Base-by-base conservation (phyloP, 352 stramenopile genomes). In the Thalassiosira mediterranea region DNA sequence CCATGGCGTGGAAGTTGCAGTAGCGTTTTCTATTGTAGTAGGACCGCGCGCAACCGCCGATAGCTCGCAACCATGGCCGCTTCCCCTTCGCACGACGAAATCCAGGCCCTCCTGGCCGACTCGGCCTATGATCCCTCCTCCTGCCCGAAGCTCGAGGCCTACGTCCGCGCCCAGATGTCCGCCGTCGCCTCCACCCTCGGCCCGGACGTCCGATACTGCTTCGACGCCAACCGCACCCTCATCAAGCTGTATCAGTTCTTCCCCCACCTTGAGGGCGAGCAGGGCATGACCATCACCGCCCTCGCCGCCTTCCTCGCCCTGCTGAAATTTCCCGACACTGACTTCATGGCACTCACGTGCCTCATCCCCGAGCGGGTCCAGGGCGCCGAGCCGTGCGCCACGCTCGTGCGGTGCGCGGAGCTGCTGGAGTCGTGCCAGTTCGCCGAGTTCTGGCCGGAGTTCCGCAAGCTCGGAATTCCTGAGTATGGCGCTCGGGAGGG, bases 161-260 rank as follows among this genome's bases (percentile, higher is more conserved):
- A 90, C 60, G 72, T 90, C 17, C 60, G 76, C 7, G 79, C 76
- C 17, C 84, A 92, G 64, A 64, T 82, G 3, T 72, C 66, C 3
- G 76, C 75, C 25, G 57, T 79, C 10, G 72, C 60, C 23, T 76
- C 83, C 0, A 59, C 59, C 2, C 53, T 77, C 17, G 42, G 68
- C 52, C 46, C 29, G 21, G 42, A 77, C 42, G 64, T 60, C 8
- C 37, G 63, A 70, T 92, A 92, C 64, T 72, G 72, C 58, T 88
- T 86, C 59, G 82, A 86, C 40, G 82, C 84, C 42, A 89, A 90
- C 47, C 79, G 85, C 19, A 81, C 66, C 1, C 49, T 92, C 23
- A 51, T 88, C 23, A 92, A 90, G 37, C 47, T 89, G 31, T 91
- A 92, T 67, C 79, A 91, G 69, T 88, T 90, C 53, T 86, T 87